Percentiles rank a stretch among this genome's conserved stretches.
phyloP scores from a whole-genome alignment of 2,329 filamentous ascomycete species.

The Neodidymelliopsis sp. region DNA sequence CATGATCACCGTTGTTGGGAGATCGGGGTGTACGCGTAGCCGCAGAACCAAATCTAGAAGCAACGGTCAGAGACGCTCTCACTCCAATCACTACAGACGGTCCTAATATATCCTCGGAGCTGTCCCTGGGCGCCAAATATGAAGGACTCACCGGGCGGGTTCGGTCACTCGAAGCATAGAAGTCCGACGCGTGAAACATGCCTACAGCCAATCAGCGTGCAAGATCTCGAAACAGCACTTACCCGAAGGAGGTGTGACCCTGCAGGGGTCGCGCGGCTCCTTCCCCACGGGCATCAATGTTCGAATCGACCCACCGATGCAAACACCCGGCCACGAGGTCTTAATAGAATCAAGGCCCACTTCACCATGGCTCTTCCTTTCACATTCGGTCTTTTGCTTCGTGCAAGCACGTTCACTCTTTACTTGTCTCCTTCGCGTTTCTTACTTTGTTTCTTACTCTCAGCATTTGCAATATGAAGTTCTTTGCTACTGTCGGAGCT shows the following conservation, averaged over 20 bases:
- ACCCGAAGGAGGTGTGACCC: constrained; percentile 1
- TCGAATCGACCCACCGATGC: constrained; percentile 13
- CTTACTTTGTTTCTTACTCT: constrained; percentile 27
- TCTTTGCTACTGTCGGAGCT: constrained; percentile 42
- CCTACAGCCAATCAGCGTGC: constrained; percentile 1
- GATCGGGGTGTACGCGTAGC: constrained; percentile 3
- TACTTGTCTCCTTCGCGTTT: constrained; percentile 25
- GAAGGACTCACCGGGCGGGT: constrained; percentile 20
- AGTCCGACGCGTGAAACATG: constrained; percentile 28
- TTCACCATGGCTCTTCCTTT: constrained; percentile 27
- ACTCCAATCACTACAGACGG: constrained; percentile 5
- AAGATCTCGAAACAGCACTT: constrained; percentile 11
- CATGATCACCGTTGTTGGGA: neutral
- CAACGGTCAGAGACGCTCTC: neutral
- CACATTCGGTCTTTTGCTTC: constrained; percentile 31
- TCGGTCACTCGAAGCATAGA: constrained; percentile 16
- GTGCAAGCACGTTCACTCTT: constrained; percentile 33
- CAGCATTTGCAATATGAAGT: constrained; percentile 39
- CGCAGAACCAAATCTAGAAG: constrained; percentile 2
- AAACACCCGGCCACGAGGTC: constrained; percentile 15
- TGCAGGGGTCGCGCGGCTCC: constrained; percentile 14
- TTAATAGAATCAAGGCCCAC: constrained; percentile 17
- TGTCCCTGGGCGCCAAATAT: constrained; percentile 17
- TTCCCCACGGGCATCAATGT: constrained; percentile 16
- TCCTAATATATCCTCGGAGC: constrained; percentile 8